Evolutionary conservation across 345 rosid genomes (phyloP).

Genomic region (Linum tenue): DNA sequence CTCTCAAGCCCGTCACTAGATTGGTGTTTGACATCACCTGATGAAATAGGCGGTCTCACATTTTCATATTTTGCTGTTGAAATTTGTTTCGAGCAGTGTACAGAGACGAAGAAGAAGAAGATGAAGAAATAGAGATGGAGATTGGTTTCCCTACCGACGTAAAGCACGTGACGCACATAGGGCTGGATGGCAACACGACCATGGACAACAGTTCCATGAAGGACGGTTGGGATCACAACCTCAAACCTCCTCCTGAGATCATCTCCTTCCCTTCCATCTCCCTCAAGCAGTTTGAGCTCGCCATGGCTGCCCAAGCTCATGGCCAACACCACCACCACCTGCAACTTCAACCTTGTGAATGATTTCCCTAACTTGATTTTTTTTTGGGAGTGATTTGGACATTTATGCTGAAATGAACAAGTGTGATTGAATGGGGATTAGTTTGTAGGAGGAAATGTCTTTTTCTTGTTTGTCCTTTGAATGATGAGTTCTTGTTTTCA

Average conservation of each 20-base stretch:
- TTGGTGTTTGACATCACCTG: too few species aligned
- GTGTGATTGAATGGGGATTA: too few species aligned
- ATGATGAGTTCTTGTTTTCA: too few species aligned
- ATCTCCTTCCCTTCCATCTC: conserved; percentile 20
- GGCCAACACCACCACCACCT: background rate
- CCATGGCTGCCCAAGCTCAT: conserved; percentile 21
- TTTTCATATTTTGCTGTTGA: too few species aligned
- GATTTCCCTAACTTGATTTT: too few species aligned
- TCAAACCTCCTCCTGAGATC: conserved; percentile 17
- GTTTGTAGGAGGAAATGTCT: too few species aligned
- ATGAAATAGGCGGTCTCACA: too few species aligned
- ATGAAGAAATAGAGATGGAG: conserved; percentile 9
- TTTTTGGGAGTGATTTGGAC: too few species aligned
- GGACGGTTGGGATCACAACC: background rate
- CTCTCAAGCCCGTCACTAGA: too few species aligned
- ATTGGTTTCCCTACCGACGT: conserved; percentile 10
- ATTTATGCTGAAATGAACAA: too few species aligned
- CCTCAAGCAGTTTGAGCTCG: conserved; percentile 18
- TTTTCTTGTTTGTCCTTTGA: too few species aligned
- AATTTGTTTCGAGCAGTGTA: background rate
- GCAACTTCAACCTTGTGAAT: background rate
- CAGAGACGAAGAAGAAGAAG: background rate
- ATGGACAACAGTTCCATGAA: background rate
- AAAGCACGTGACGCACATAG: conserved; percentile 8
- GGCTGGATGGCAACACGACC: conserved; percentile 7